Evolutionary conservation across 1,139 yeast genomes (phyloP).

Genomic region (Geotrichum europaeum): DNA sequence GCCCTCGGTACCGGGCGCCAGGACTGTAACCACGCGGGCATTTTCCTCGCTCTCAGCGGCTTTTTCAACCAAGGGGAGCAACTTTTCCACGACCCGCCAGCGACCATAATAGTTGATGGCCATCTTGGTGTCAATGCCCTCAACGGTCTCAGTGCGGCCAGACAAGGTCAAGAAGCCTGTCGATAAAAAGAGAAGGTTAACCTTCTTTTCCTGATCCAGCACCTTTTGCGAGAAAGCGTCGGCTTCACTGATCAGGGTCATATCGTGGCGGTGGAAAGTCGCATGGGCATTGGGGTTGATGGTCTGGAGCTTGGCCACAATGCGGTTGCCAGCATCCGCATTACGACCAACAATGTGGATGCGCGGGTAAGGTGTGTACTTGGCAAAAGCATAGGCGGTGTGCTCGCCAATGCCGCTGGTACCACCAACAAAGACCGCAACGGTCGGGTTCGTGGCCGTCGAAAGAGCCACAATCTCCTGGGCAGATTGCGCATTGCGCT

Average conservation of each 20-base stretch:
- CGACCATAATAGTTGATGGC: constrained; percentile 31
- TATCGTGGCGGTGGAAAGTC: constrained; percentile 27
- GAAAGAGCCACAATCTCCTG: neutral
- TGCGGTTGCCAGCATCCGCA: constrained; percentile 24
- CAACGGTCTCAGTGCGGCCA: constrained; percentile 28
- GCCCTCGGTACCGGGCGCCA: constrained; percentile 29
- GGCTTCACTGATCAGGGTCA: constrained; percentile 26
- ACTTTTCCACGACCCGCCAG: constrained; percentile 26
- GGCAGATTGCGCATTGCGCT: constrained; percentile 11
- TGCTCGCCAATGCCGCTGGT: constrained; percentile 33
- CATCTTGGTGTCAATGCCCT: constrained; percentile 30
- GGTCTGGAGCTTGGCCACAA: constrained; percentile 25
- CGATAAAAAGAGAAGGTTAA: constrained; percentile 29
- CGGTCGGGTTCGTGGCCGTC: constrained; percentile 18
- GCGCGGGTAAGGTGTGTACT: constrained; percentile 26
- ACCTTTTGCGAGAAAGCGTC: constrained; percentile 23
- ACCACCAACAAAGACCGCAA: constrained; percentile 33
- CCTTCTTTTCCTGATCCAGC: constrained; percentile 23
- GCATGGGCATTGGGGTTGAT: constrained; percentile 23
- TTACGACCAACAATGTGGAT: constrained; percentile 33
- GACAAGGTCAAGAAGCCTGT: constrained; percentile 25
- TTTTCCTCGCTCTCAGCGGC: constrained; percentile 27
- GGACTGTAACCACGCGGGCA: constrained; percentile 31
- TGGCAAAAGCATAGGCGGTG: constrained; percentile 30
- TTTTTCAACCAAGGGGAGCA: constrained; percentile 26